Base-by-base conservation (phyloP, 163 green algal genomes). In the Scenedesmus sp. region DNA sequence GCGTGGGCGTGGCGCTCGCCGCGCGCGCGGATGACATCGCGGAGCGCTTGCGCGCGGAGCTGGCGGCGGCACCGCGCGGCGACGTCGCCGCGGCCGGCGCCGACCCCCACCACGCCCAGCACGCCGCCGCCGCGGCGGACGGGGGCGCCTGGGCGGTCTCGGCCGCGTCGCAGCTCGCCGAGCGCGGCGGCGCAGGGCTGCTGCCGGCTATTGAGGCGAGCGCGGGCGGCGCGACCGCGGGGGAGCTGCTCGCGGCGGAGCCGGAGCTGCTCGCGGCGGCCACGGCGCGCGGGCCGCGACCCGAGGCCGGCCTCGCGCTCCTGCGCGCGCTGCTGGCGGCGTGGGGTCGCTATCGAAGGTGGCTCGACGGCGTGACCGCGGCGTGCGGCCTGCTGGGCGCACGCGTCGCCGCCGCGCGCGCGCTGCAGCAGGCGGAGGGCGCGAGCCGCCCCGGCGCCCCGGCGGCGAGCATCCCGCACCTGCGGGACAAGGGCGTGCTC, bases 401-500 rank as follows among this genome's bases (percentile, higher is more conserved):
- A 0, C 60, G 78, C 0, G 69, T 84, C 60, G 62, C 66, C 34
- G 78, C 70, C 26, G 78, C 77, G 29, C 60, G 78, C 34, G 69
- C 80, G 78, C 78, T 84, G 70, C 50, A 44, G 36, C 70, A 69
- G 22, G 58, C 70, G 20, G 76, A 2, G 33, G 34, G 33, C n/a
- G 36, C 18, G 33, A 31, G 54, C 22, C 29, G 65, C 29, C 42
- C 44, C 65, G 42, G 60, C 15, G 39, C 47, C 36, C 50, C 29
- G 9, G 70, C 78, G 6, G 42, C 51, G 17, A 60, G 62, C 1
- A 20, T 76, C 15, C 78, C 78, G 18, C 70, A 80, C 44, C 78
- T 84, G 20, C 77, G 60, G 29, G 76, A 84, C 53, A 80, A 84
- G 78, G 78, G 78, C 1, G 60, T 84, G 39, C 34, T 71, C 50